A percentile compares a stretch with the other conserved stretches of the same genome.
These are phyloP conservation scores for Ilex paraguariensis DNA, from an alignment of 305 asterid species.

Conservation along the genomic window DNA sequence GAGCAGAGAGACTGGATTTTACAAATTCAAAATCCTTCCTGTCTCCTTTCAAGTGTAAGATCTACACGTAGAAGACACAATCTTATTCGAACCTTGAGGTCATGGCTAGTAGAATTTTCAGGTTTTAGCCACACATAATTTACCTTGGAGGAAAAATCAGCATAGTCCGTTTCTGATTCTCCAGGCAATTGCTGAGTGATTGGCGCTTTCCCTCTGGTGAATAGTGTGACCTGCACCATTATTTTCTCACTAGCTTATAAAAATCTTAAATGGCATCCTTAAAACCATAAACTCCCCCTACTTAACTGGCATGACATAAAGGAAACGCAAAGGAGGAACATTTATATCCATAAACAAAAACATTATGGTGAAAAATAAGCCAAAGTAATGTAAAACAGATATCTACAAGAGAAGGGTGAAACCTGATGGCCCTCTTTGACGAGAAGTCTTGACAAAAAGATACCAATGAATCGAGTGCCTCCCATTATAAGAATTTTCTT, in stretches of 20 bases:
- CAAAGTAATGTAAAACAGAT: too few species aligned
- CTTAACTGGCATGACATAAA: too few species aligned
- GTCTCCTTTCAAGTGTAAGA: slow-evolving; percentile 93
- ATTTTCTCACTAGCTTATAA: too few species aligned
- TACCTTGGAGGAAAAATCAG: slow-evolving; percentile 78
- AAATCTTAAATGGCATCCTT: too few species aligned
- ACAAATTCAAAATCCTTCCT: slow-evolving; percentile 86
- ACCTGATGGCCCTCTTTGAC: slow-evolving; percentile 95
- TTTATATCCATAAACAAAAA: too few species aligned
- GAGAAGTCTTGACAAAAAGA: slow-evolving; percentile 86
- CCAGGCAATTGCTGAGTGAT: slow-evolving; percentile 88
- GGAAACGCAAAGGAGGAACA: too few species aligned
- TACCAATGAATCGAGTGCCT: slow-evolving; percentile 92
- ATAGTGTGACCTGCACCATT: slow-evolving; percentile 68
- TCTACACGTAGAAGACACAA: slow-evolving; percentile 31
- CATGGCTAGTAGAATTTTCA: too few species aligned
- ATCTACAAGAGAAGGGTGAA: slow-evolving; percentile 1
- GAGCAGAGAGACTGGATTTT: slow-evolving; percentile 79
- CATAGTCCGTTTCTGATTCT: slow-evolving; percentile 71
- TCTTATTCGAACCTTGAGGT: neutral
- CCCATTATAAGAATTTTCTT: slow-evolving; percentile 98
- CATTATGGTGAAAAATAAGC: too few species aligned
- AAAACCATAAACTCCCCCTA: too few species aligned
- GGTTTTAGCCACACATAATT: neutral
- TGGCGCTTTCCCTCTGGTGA: slow-evolving; percentile 98